Evolutionary conservation across 2,329 filamentous ascomycete species (phyloP), one percentile per base, ranked within the genome.

Genomic region (Fusarium concolor): DNA sequence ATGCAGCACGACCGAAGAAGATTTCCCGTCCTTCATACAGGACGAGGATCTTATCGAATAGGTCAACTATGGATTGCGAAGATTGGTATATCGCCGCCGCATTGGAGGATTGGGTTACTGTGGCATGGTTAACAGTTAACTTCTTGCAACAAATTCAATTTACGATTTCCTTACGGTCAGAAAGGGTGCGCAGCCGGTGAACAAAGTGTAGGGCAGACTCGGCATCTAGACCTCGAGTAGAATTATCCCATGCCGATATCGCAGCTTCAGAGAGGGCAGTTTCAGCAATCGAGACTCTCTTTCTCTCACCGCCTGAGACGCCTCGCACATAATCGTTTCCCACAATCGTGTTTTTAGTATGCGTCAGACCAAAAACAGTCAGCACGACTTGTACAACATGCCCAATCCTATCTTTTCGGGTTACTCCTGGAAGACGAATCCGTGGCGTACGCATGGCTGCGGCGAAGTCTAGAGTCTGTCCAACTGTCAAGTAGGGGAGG

Each of bases 201-300:
- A 91, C 89, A 63, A 93, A 94, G 71, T 92, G 89, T 37, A 93
- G 78, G 0, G 92, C 91, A 0, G 89, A 93, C n/a, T 88, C 88
- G 1, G 89, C 88, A 76, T 94, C 92, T 2, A 95, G 82, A 11
- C 92, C 92, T 52, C 86, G 84, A 0, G 92, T 94, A 33, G 82
- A 82, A 68, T 92, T 93, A 63, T 91, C 92, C 92, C 92, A 96
- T 1, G 78, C 80, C 5, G 72, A 76, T 39, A 88, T 77, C 0
- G 85, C 85, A 1, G 87, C 86, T 38, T 83, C 82, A 28, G 89
- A 89, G 11, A 94, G 82, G 57, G 90, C 85, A 67, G 92, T 92
- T 78, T 96, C 92, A 1, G 91, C 92, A 67, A 96, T 93, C 43
- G 89, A 92, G 6, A 96, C 92, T 76, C 93, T 89, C 81, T 96